phyloP scores from a whole-genome alignment of 345 rosid species.

The Brassica juncea region DNA sequence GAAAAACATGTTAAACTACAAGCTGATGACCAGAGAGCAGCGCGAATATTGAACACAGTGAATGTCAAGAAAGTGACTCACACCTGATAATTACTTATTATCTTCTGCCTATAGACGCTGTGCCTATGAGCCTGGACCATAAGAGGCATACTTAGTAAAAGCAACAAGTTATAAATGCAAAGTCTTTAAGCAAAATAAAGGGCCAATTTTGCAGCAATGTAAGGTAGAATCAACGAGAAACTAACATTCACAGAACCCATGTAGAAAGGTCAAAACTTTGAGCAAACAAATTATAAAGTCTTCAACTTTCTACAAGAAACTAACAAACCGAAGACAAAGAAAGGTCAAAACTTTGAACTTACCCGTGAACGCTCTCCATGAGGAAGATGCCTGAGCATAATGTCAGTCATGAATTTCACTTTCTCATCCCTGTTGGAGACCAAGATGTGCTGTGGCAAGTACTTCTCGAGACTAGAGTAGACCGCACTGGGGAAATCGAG shows the following conservation, averaged over 20 bases:
- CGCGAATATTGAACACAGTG: not conserved
- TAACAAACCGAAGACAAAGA: not conserved
- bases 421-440: constrained; percentile 56
- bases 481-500: constrained; percentile 67
- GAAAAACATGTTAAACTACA: constrained; percentile 4
- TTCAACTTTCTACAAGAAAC: not conserved
- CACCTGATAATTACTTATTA: constrained; percentile 73
- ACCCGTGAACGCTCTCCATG: constrained; percentile 81
- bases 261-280: not conserved
- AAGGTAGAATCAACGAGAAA: not conserved
- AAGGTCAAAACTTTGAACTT: constrained; percentile 26
- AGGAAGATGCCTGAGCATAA: constrained; percentile 74
- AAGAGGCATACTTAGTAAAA: not conserved
- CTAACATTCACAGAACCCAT: not conserved
- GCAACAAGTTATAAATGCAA: not conserved
- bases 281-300: not conserved
- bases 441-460: constrained; percentile 67
- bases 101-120: constrained; percentile 76
- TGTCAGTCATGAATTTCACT: constrained; percentile 71
- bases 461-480: constrained; percentile 76
- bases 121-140: constrained; percentile 57
- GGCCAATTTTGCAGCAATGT: too few relatives aligned
- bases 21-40: not conserved
- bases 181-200: too few relatives aligned
- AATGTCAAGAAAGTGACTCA: constrained; percentile 11